Evolutionary conservation across 371 early-diverging fungal genomes (phyloP).

Genomic region (Ordospora colligata): DNA sequence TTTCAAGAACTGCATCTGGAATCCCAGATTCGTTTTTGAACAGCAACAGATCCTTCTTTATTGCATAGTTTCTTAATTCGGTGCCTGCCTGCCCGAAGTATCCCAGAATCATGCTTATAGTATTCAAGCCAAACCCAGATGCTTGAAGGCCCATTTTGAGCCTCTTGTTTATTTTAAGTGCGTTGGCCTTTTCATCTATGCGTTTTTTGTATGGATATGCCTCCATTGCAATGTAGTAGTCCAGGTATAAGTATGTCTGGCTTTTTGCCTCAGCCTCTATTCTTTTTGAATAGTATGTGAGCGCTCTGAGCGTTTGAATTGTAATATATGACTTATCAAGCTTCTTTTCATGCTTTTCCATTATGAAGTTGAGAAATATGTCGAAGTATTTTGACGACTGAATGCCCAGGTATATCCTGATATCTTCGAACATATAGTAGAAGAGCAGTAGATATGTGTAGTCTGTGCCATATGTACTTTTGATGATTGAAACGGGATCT

Average conservation of each 20-base stretch:
- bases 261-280: not conserved
- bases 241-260: not conserved
- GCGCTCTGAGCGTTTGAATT: not conserved
- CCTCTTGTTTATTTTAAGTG: not conserved
- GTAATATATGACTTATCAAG: not conserved
- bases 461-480: not conserved
- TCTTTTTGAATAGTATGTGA: not conserved
- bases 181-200: not conserved
- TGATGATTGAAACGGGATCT: not conserved
- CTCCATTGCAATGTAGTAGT: not conserved
- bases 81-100: too few species aligned
- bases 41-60: too few species aligned
- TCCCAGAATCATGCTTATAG: too few species aligned
- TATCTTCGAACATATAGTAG: not conserved
- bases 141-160: not conserved
- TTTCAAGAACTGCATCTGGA: not conserved
- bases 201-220: not conserved
- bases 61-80: too few species aligned
- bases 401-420: not conserved
- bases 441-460: not conserved
- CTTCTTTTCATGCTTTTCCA: not conserved
- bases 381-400: not conserved
- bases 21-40: not conserved
- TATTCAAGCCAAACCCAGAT: not conserved
- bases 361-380: not conserved